Conservation (phyloP, 352 stramenopile species). For the Elongisporangium anandrum region DNA sequence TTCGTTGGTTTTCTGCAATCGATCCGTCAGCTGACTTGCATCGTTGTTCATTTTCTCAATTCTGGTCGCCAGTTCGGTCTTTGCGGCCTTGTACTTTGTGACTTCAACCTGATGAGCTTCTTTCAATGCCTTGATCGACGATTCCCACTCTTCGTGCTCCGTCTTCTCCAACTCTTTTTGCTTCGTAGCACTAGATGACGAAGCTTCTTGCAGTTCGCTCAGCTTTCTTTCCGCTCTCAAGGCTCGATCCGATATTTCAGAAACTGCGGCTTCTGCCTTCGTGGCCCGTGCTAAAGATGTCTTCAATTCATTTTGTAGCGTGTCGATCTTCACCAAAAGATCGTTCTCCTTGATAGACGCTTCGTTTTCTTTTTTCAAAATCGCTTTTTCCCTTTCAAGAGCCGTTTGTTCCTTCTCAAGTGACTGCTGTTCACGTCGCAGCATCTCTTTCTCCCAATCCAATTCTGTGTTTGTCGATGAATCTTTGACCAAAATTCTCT, state of each 20-base stretch:
- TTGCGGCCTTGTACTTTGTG: constrained; percentile 2
- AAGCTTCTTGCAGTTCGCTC: background rate
- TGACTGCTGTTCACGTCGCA: constrained; percentile 32
- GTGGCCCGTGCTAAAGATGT: constrained; percentile 10
- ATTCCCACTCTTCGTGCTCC: constrained; percentile 1
- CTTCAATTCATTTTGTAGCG: constrained; percentile 25
- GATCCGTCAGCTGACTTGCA: background rate
- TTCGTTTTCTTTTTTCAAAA: constrained; percentile 31
- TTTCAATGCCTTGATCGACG: constrained; percentile 1
- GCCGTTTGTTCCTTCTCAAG: constrained; percentile 23
- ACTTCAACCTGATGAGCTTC: constrained; percentile 3
- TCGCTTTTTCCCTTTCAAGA: constrained; percentile 27
- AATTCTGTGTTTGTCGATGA: constrained; percentile 56
- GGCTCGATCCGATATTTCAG: constrained; percentile 17
- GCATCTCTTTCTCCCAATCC: constrained; percentile 43
- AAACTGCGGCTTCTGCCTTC: constrained; percentile 20
- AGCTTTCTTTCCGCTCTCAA: constrained; percentile 3
- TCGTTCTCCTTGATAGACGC: constrained; percentile 27
- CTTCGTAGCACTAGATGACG: background rate
- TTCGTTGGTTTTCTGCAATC: background rate
- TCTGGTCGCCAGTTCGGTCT: constrained; percentile 6
- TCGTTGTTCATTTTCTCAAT: background rate
- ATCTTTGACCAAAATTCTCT: constrained; percentile 39
- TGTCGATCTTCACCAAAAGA: constrained; percentile 15
- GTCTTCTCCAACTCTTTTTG: constrained; percentile 2